Base-by-base conservation (phyloP, 2,329 filamentous ascomycete species). In the Talaromyces pinophilus region DNA sequence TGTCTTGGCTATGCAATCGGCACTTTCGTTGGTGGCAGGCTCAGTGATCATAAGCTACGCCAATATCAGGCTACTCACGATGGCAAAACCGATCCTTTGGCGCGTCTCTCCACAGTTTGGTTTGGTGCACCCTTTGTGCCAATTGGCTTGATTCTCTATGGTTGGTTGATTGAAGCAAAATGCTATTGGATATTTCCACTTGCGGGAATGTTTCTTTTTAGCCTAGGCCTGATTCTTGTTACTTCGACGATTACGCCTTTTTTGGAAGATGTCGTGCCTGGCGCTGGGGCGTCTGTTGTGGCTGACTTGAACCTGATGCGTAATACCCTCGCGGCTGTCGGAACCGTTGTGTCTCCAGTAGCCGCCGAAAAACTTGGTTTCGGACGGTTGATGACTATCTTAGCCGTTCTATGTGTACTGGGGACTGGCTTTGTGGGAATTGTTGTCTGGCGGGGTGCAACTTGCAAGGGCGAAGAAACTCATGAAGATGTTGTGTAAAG, bases 191-290 rank as follows among this genome's bases (percentile, higher is more conserved):
- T 33, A 46, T 17, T 10, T 13, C 59, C 59, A 15, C 40, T 61
- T 22, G 42, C 48, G 22, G 59, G 42, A 25, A 40, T 44, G 13
- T 46, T 61, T 15, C 40, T 61, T 0, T 67, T 65, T 28, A 50
- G 66, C 22, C 59, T 67, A 5, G 63, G 63, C 8, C 48, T 67
- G 13, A 68, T 64, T 60, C 59, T 68, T n/a, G 42, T 67, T 11
- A 67, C 63, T 6, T 65, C 66, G 17, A 67, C 66, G 15, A 40
- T 65, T 4, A 67, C 62, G 48, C 66, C 66, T 10, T 67, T 62
- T 59, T 33, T 67, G 28, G 59, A 63, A 5, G 66, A 65, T 48
- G 25, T 62, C 8, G 60, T 57, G 28, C 66, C 66, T 2, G 59
- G 63, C 4, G 55, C 44, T 11, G 66, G 63, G 19, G 66, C 66